Evolutionary conservation across 2,329 filamentous ascomycete genomes (phyloP), one percentile per base, ranked within the genome.

Genomic region (Colletotrichum spaethianum): DNA sequence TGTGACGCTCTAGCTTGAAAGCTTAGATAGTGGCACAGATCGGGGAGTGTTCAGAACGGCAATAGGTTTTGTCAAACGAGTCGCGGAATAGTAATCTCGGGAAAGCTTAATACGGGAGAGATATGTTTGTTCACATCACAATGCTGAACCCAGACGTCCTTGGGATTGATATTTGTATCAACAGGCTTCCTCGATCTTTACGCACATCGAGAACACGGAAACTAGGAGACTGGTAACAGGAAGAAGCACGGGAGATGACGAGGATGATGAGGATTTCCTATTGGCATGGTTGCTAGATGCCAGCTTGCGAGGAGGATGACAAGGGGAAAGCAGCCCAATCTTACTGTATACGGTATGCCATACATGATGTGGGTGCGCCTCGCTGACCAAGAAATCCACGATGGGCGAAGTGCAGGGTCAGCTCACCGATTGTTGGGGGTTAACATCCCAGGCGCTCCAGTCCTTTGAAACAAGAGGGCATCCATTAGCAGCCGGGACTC

Each of bases 1-100:
- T 46, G 46, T 42, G 31, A 67, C 38, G 50, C 28, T 57, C 46
- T 70, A 55, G 63, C 28, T 38, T 20, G 57, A 31, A 63, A 53
- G 48, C 61, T 63, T 52, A 61, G 48, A 26, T 26, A 26, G 59
- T 52, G n/a, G 38, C 57, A 60, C 63, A 18, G 52, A 23, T 57
- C 40, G 52, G 20, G 50, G 48, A 42, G 61, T 28, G 61, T 42
- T 42, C 36, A 42, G 9, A 28, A 11, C 23, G 16, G 16, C n/a
- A 4, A n/a, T 8, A 20, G 5, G 31, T 18, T 48, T 26, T 31
- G 20, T 26, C 12, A 5, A 50, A 36, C n/a, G 46, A 46, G 44
- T 62, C 40, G 40, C 26, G 57, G 26, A 11, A 46, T 26, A 23
- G 20, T 33, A 23, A 23, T 38, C 3, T 33, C 12, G n/a, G 33